Conservation (phyloP, 345 rosid genomes). For the Euphorbia lathyris region DNA sequence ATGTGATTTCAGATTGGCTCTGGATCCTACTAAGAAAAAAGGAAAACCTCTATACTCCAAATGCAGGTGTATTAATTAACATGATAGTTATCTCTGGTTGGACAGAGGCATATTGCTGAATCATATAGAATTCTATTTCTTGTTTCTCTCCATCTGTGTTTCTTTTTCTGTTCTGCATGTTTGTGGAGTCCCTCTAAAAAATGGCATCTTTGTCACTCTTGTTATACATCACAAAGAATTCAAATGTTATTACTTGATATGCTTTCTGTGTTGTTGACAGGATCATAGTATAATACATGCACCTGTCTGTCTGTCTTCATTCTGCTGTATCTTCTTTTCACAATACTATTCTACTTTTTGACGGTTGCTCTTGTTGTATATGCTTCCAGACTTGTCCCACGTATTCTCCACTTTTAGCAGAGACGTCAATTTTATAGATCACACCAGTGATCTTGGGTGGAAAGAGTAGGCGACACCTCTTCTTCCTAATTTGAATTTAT, state of each 20-base stretch:
- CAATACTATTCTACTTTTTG: background rate
- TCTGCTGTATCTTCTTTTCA: background rate
- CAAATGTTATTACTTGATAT: background rate
- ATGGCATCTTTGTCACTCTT: background rate
- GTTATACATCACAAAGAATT: background rate
- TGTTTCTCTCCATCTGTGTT: background rate
- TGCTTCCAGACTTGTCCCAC: constrained; percentile 71
- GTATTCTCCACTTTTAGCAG: constrained; percentile 73
- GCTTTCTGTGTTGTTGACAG: background rate
- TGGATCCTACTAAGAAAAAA: background rate
- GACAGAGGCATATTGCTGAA: background rate
- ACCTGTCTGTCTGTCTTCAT: background rate
- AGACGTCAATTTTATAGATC: constrained; percentile 90
- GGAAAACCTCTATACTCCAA: background rate
- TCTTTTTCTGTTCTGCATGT: background rate
- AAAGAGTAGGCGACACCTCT: constrained; percentile 71
- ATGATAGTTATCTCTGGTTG: background rate
- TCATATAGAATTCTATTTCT: background rate
- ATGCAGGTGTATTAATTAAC: background rate
- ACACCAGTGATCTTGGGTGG: constrained; percentile 96
- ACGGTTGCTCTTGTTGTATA: constrained; percentile 20
- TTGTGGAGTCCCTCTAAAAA: background rate
- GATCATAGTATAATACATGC: background rate
- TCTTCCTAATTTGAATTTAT: constrained; percentile 4
- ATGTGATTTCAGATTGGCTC: background rate